These are phyloP conservation scores for Chalciporus chontae DNA, from an alignment of 768 basidiomycete genomes.

Conservation along the genomic window DNA sequence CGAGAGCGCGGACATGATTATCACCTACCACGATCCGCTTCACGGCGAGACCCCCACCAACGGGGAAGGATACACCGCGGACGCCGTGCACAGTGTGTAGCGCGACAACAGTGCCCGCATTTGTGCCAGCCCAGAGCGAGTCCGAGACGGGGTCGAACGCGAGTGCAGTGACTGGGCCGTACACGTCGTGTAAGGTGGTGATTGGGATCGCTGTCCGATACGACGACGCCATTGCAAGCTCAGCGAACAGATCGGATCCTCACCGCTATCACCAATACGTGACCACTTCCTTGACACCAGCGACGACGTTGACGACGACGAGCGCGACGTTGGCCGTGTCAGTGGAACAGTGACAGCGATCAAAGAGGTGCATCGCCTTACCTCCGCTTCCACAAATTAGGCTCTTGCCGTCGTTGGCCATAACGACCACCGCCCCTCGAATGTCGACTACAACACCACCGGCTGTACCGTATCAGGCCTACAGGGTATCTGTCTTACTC, in stretches of 20 bases:
- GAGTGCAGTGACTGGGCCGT: constrained; percentile 65
- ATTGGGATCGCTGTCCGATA: constrained; percentile 22
- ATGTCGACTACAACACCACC: constrained; percentile 4
- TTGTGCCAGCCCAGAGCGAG: constrained; percentile 81
- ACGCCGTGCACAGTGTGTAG: constrained; percentile 61
- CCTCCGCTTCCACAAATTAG: neutral
- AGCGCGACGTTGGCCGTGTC: neutral
- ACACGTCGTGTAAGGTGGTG: constrained; percentile 4
- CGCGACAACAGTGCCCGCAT: constrained; percentile 65
- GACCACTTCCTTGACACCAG: constrained; percentile 1
- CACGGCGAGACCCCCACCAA: constrained; percentile 65
- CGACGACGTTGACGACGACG: neutral
- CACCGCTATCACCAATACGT: constrained; percentile 11
- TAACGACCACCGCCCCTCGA: neutral
- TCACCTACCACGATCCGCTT: constrained; percentile 77
- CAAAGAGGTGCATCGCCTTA: neutral
- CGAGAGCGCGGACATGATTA: constrained; percentile 67
- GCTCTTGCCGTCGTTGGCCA: neutral
- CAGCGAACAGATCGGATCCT: neutral
- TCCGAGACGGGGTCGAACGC: constrained; percentile 91
- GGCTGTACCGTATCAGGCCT: constrained; percentile 49
- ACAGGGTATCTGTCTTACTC: constrained; percentile 33
- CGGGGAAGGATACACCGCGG: constrained; percentile 71
- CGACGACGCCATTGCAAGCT: constrained; percentile 11
- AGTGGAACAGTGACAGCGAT: neutral